Percentiles rank a stretch among this genome's conserved stretches.
Conservation (phyloP, 164 flowering plant species). For the Warburgia ugandensis region DNA sequence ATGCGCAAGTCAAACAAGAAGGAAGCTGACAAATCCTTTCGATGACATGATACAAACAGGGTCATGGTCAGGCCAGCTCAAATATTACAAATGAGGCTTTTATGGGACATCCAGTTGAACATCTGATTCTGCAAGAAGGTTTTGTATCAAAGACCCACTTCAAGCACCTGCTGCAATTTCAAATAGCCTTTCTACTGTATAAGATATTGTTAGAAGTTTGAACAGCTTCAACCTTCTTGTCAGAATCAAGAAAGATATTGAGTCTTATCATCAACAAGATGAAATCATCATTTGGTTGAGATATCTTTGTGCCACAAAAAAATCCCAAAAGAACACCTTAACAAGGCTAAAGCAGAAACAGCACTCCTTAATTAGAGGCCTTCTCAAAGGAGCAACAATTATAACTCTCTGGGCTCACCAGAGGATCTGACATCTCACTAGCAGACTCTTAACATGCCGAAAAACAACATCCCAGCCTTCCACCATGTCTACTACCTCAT, state of each 20-base stretch:
- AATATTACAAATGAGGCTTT: conserved; percentile 37
- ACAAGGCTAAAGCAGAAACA: conserved; percentile 49
- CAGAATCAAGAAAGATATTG: not conserved
- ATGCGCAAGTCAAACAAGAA: too few species aligned
- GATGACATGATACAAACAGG: not conserved
- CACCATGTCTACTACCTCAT: too few species aligned
- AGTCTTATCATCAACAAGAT: not conserved
- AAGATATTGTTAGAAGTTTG: conserved; percentile 56
- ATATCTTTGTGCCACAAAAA: not conserved
- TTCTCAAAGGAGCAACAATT: too few species aligned
- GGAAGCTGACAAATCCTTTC: too few species aligned
- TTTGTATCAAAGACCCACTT: conserved; percentile 75
- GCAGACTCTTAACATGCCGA: too few species aligned
- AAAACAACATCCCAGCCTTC: too few species aligned
- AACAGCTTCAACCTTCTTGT: conserved; percentile 51
- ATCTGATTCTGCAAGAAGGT: conserved; percentile 36
- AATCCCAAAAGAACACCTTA: conserved; percentile 38
- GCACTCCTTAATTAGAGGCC: too few species aligned
- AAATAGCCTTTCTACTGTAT: conserved; percentile 59
- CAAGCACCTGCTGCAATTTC: conserved; percentile 91
- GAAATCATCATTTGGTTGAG: not conserved
- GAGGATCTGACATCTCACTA: too few species aligned
- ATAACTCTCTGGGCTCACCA: too few species aligned
- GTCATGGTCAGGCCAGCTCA: not conserved
- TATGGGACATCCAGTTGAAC: conserved; percentile 59